Conservation (phyloP, 108 stramenopile species). For the Epipyxis sp. region DNA sequence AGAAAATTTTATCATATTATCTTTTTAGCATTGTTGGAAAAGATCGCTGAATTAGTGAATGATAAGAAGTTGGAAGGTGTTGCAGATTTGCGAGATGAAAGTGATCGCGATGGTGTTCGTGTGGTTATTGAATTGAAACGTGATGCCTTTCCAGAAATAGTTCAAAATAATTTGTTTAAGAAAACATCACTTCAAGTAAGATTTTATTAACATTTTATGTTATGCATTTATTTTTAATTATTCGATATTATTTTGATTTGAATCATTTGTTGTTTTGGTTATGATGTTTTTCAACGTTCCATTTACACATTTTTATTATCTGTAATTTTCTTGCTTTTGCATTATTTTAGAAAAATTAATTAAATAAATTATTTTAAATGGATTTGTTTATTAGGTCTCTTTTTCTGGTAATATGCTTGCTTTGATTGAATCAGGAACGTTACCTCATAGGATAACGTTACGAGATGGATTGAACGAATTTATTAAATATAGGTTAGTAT, state of each 20-base stretch:
- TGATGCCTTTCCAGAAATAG: constrained; percentile 78
- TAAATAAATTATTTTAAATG: too few species aligned
- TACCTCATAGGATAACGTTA: constrained; percentile 82
- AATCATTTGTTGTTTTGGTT: too few species aligned
- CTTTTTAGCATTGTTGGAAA: constrained; percentile 80
- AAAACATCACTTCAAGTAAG: constrained; percentile 83
- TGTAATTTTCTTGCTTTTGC: too few species aligned
- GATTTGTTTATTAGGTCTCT: too few species aligned
- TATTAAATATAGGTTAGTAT: constrained; percentile 68
- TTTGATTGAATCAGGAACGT: constrained; percentile 53
- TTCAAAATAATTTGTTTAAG: constrained; percentile 85
- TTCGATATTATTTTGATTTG: too few species aligned
- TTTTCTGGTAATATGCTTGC: constrained; percentile 91
- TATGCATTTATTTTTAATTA: too few species aligned
- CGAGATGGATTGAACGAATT: constrained; percentile 77
- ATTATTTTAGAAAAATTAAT: too few species aligned
- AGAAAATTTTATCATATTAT: too few species aligned
- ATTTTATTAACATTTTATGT: too few species aligned
- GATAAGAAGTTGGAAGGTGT: constrained; percentile 88
- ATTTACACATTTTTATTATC: too few species aligned
- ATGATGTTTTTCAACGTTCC: too few species aligned
- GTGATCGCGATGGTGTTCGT: constrained; percentile 90
- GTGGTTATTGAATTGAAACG: constrained; percentile 94
- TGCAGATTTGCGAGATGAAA: constrained; percentile 80
- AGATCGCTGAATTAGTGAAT: constrained; percentile 86